Percentiles rank a stretch among this genome's conserved stretches.
Evolutionary conservation across 768 basidiomycete species (phyloP).

Genomic region (Lactifluus volemus): DNA sequence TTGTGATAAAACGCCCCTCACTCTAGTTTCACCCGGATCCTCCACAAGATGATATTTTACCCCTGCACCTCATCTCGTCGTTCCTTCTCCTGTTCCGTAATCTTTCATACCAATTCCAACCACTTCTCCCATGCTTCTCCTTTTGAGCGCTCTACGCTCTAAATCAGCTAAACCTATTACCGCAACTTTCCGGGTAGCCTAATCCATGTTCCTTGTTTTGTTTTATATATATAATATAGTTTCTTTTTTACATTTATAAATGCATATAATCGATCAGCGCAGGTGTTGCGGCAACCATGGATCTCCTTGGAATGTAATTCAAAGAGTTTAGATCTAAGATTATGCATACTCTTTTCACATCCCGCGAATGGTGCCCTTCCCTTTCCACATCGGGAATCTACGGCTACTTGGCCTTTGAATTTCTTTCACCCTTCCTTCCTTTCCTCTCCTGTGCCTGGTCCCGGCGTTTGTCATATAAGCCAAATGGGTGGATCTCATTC

Average conservation of each 20-base stretch:
- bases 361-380: constrained; percentile 15
- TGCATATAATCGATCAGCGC: constrained; percentile 17
- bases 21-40: constrained; percentile 14
- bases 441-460: constrained; percentile 11
- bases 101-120: constrained; percentile 13
- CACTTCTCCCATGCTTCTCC: constrained; percentile 5
- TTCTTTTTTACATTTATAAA: neutral
- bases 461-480: constrained; percentile 19
- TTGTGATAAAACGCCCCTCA: constrained; percentile 16
- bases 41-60: constrained; percentile 4
- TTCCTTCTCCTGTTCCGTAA: constrained; percentile 18
- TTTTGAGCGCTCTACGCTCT: constrained; percentile 15
- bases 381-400: constrained; percentile 11
- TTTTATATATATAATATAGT: too few species aligned
- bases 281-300: constrained; percentile 15
- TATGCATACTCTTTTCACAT: constrained; percentile 8
- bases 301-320: constrained; percentile 2
- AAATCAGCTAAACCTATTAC: constrained; percentile 18
- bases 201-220: constrained; percentile 13
- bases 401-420: constrained; percentile 14
- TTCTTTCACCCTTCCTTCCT: neutral
- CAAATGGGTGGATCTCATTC: constrained; percentile 18
- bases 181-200: constrained; percentile 17
- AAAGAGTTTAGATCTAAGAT: constrained; percentile 14
- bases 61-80: constrained; percentile 11